Conservation (phyloP, 768 basidiomycete genomes). For the Podaxis sp. region DNA sequence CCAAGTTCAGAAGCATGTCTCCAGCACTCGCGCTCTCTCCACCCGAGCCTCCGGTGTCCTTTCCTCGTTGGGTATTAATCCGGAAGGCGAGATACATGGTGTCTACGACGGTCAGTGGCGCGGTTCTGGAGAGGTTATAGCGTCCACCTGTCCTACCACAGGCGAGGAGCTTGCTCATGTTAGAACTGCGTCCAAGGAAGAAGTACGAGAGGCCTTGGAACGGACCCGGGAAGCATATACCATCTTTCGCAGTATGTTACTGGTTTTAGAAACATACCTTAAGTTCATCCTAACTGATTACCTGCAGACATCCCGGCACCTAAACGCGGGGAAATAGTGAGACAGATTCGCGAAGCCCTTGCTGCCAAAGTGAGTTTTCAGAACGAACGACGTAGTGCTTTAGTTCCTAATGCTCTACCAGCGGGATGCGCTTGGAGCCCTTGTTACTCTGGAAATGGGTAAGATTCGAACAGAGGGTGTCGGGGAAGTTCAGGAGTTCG, state of each 20-base stretch:
- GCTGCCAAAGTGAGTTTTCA: slow-evolving; percentile 60
- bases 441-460: slow-evolving; percentile 89
- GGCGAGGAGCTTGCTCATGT: slow-evolving; percentile 82
- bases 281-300: slow-evolving; percentile 1
- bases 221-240: slow-evolving; percentile 74
- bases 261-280: not conserved
- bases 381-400: slow-evolving; percentile 13
- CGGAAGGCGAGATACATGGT: slow-evolving; percentile 58
- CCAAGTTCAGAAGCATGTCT: not conserved
- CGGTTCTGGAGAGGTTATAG: slow-evolving; percentile 69
- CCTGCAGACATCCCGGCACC: slow-evolving; percentile 72
- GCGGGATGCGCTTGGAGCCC: slow-evolving; percentile 77
- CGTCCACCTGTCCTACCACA: slow-evolving; percentile 82
- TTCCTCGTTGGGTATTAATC: slow-evolving; percentile 59
- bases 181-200: slow-evolving; percentile 68
- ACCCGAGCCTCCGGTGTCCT: slow-evolving; percentile 70
- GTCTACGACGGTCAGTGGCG: slow-evolving; percentile 85
- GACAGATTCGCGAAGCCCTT: slow-evolving; percentile 85
- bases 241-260: slow-evolving; percentile 53
- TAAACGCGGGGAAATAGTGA: slow-evolving; percentile 80
- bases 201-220: slow-evolving; percentile 67
- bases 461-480: slow-evolving; percentile 89
- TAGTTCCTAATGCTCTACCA: slow-evolving; percentile 28
- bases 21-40: slow-evolving; percentile 51
- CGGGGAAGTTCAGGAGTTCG: slow-evolving; percentile 93